These are phyloP conservation scores for Podaxis sp. DNA, from an alignment of 768 basidiomycete species.

Conservation along the genomic window DNA sequence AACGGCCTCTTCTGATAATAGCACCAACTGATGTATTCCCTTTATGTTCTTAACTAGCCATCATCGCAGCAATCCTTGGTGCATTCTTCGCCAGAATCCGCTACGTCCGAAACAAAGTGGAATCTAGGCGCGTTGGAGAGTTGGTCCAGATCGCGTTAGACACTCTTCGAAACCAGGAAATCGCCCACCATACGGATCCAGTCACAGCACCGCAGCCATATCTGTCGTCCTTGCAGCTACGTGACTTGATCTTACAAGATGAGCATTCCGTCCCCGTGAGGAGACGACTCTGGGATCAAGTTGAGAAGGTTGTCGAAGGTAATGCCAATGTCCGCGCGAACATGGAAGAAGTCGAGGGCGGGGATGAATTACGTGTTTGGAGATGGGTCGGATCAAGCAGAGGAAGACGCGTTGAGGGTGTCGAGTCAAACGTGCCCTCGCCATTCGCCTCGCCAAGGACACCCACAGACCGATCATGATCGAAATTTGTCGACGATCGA, in stretches of 20 bases:
- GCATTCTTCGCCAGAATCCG: conserved; percentile 34
- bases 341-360: conserved; percentile 78
- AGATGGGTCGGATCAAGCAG: conserved; percentile 69
- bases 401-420: conserved; percentile 23
- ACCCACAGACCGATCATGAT: conserved; percentile 4
- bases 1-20: conserved; percentile 17
- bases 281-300: conserved; percentile 73
- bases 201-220: conserved; percentile 71
- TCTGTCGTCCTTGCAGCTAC: conserved; percentile 82
- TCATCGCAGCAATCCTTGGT: conserved; percentile 28
- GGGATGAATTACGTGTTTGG: conserved; percentile 91
- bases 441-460: neutral
- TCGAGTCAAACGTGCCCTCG: conserved; percentile 11
- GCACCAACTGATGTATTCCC: conserved; percentile 14
- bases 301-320: conserved; percentile 82
- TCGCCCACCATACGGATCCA: conserved; percentile 80
- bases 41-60: conserved; percentile 25
- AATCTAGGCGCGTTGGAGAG: conserved; percentile 64
- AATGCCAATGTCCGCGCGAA: conserved; percentile 89
- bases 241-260: conserved; percentile 81
- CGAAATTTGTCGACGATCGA: conserved; percentile 3
- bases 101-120: conserved; percentile 50
- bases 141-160: conserved; percentile 81
- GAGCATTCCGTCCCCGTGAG: conserved; percentile 71
- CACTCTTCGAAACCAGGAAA: conserved; percentile 78